phyloP scores from a whole-genome alignment of 192 early-diverging fungal species.

The Funneliformis geosporum region DNA sequence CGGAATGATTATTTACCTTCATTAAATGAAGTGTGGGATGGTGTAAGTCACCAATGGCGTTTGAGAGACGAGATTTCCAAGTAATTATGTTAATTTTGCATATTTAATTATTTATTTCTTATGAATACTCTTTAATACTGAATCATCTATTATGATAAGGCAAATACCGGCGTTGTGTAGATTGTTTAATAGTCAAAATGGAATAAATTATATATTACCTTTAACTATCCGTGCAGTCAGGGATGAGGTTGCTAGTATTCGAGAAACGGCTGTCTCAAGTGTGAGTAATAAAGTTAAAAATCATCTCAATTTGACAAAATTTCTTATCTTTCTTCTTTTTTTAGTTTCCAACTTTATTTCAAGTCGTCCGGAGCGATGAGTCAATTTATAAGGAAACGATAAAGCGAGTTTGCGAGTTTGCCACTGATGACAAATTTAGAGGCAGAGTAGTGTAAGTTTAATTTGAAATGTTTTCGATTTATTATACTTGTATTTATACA shows the following conservation, averaged over 20 bases:
- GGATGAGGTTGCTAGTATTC: constrained; percentile 55
- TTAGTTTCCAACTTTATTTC: constrained; percentile 46
- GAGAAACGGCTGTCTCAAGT: constrained; percentile 52
- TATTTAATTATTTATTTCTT: not conserved
- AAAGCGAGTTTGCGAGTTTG: constrained; percentile 43
- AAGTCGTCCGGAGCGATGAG: constrained; percentile 33
- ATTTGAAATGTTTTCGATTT: constrained; percentile 45
- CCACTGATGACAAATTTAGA: constrained; percentile 55
- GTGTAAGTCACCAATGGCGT: constrained; percentile 68
- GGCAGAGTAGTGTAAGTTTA: constrained; percentile 54
- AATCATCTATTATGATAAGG: not conserved
- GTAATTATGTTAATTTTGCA: not conserved
- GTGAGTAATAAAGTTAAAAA: constrained; percentile 36
- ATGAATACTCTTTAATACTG: not conserved
- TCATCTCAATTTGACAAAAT: not conserved
- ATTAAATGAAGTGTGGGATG: constrained; percentile 65
- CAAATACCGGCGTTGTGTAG: constrained; percentile 67
- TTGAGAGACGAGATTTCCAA: constrained; percentile 67
- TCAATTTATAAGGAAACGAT: constrained; percentile 37
- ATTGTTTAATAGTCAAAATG: constrained; percentile 58
- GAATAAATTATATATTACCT: constrained; percentile 68
- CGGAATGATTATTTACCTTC: constrained; percentile 68
- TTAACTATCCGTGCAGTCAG: constrained; percentile 58
- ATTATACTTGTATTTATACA: constrained; percentile 45
- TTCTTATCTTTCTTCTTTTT: not conserved